phyloP scores from a whole-genome alignment of 208 protist species.

The Trypanosoma theileri region DNA sequence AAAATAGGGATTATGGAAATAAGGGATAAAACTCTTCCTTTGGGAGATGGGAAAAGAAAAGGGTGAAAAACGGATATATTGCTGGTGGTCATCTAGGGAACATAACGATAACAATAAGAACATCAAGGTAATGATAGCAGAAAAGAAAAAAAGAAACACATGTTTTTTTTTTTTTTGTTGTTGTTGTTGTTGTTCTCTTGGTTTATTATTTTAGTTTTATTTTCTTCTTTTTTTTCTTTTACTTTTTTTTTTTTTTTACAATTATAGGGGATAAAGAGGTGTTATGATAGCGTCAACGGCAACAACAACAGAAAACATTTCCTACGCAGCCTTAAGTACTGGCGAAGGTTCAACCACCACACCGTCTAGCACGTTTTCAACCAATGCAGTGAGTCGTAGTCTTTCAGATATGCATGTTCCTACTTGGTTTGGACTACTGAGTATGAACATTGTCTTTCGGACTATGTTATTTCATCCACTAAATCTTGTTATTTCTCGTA shows the following conservation, averaged over 20 bases:
- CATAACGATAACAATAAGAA: neutral
- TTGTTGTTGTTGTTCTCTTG: slow-evolving; percentile 13
- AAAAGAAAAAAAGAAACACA: slow-evolving; percentile 11
- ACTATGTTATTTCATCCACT: slow-evolving; percentile 84
- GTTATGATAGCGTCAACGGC: too few relatives aligned
- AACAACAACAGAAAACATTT: neutral
- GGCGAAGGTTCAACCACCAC: too few relatives aligned
- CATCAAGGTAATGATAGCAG: neutral
- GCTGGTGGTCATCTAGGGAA: too few relatives aligned
- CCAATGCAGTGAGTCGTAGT: slow-evolving; percentile 77
- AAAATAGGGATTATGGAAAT: too few relatives aligned
- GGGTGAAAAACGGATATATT: slow-evolving; percentile 6
- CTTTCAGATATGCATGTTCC: slow-evolving; percentile 79
- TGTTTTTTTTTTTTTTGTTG: neutral
- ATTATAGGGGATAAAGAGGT: slow-evolving; percentile 15
- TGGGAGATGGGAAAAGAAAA: too few relatives aligned
- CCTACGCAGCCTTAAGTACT: neutral
- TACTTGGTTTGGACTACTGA: slow-evolving; percentile 73
- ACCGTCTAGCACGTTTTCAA: slow-evolving; percentile 22
- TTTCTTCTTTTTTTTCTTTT: slow-evolving; percentile 22
- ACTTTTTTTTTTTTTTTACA: slow-evolving; percentile 36
- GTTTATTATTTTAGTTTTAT: slow-evolving; percentile 7
- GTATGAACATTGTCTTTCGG: slow-evolving; percentile 56
- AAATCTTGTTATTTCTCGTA: slow-evolving; percentile 71
- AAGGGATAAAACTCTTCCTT: too few relatives aligned